phyloP scores from a whole-genome alignment of 768 basidiomycete species.

The Rhodotorula paludigena region DNA sequence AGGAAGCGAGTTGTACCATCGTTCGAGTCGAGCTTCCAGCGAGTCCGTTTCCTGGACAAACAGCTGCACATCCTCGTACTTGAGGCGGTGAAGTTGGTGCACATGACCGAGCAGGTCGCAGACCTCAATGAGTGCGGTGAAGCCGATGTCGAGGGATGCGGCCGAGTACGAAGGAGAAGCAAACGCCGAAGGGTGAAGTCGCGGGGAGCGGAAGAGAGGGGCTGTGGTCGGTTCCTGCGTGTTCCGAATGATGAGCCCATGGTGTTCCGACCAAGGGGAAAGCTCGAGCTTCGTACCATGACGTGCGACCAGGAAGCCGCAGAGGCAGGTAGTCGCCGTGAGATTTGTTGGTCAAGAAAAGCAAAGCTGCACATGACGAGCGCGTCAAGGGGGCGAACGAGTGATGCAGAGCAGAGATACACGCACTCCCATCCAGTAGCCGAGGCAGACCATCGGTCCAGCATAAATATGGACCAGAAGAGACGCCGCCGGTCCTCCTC shows the following conservation, averaged over 20 bases:
- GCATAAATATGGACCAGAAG: background rate
- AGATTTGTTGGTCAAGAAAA: background rate
- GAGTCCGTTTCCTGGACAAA: background rate
- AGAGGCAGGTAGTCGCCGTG: background rate
- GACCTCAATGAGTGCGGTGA: background rate
- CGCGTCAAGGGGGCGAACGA: background rate
- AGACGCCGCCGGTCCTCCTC: background rate
- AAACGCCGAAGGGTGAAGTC: background rate
- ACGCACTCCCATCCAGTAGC: background rate
- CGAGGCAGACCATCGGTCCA: background rate
- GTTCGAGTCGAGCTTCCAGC: background rate
- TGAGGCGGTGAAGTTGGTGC: background rate
- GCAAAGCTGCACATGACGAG: background rate
- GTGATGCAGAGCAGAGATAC: background rate
- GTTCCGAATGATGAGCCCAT: background rate
- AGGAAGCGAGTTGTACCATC: background rate
- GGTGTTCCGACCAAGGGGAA: rapidly evolving
- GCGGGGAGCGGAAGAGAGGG: background rate
- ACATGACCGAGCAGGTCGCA: background rate
- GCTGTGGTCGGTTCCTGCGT: background rate
- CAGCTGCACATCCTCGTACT: background rate
- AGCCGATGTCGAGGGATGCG: background rate
- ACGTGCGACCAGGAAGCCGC: background rate
- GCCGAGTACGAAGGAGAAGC: background rate
- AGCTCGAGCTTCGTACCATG: background rate